Evolutionary conservation across 1,284 basidiomycete genomes (phyloP).

Genomic region (Dichomitus squalens): DNA sequence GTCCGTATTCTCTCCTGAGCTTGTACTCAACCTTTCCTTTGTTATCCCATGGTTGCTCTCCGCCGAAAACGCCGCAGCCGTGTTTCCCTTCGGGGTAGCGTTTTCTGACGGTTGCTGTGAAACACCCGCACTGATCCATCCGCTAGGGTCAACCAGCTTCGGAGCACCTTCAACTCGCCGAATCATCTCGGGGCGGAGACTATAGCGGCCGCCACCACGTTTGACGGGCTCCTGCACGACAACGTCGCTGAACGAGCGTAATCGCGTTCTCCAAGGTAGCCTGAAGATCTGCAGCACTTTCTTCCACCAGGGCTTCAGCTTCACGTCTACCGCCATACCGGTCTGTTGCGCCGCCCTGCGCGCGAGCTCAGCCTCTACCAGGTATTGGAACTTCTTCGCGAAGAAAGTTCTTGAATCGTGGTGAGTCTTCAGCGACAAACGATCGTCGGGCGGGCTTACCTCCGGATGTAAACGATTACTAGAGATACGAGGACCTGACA

Average conservation of each 20-base stretch:
- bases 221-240: constrained; percentile 13
- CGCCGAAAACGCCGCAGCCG: background rate
- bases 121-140: constrained; percentile 58
- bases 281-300: constrained; percentile 15
- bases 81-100: background rate
- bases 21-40: constrained; percentile 6
- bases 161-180: constrained; percentile 79
- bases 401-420: constrained; percentile 67
- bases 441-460: constrained; percentile 38
- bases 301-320: constrained; percentile 30
- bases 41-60: background rate
- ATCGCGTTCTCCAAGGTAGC: constrained; percentile 6
- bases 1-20: constrained; percentile 9
- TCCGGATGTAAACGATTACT: constrained; percentile 71
- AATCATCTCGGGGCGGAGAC: constrained; percentile 83
- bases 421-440: background rate
- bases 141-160: constrained; percentile 84
- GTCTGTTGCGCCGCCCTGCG: constrained; percentile 27
- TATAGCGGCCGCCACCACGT: constrained; percentile 20
- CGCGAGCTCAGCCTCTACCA: constrained; percentile 56
- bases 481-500: constrained; percentile 66
- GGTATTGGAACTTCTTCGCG: constrained; percentile 69
- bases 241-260: constrained; percentile 15
- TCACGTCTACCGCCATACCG: constrained; percentile 26
- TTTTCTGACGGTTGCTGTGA: constrained; percentile 11